These are phyloP conservation scores for Phalaenopsis hybrid DNA, from an alignment of 116 monocot species.

Conservation along the genomic window DNA sequence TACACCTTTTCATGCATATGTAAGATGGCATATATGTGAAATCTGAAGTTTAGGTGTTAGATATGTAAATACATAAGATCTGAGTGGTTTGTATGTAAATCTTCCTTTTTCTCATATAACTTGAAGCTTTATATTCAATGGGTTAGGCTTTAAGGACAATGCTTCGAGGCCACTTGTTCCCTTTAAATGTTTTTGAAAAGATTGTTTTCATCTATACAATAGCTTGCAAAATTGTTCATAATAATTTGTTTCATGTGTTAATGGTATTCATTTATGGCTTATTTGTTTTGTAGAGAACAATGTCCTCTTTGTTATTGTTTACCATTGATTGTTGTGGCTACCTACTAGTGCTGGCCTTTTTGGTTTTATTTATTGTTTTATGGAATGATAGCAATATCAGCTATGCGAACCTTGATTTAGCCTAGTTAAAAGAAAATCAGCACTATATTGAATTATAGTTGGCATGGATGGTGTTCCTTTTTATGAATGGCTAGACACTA, in stretches of 20 bases:
- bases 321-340: neutral
- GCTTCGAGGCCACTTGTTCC: no score
- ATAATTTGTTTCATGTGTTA: neutral
- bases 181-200: no score
- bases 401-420: neutral
- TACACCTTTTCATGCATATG: no score
- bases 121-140: no score
- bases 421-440: neutral
- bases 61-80: no score
- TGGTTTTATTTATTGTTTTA: neutral
- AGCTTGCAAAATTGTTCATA: no score
- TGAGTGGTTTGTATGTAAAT: no score
- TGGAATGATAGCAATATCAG: neutral
- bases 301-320: neutral
- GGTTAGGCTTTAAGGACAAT: no score
- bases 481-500: neutral
- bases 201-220: no score
- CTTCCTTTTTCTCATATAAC: no score
- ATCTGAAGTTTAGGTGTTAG: no score
- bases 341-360: neutral
- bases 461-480: neutral
- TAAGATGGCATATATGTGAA: no score
- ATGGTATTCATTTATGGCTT: neutral
- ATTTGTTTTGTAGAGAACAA: neutral
- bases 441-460: neutral